phyloP scores from a whole-genome alignment of 768 basidiomycete genomes.

The Phylloporus sp. region DNA sequence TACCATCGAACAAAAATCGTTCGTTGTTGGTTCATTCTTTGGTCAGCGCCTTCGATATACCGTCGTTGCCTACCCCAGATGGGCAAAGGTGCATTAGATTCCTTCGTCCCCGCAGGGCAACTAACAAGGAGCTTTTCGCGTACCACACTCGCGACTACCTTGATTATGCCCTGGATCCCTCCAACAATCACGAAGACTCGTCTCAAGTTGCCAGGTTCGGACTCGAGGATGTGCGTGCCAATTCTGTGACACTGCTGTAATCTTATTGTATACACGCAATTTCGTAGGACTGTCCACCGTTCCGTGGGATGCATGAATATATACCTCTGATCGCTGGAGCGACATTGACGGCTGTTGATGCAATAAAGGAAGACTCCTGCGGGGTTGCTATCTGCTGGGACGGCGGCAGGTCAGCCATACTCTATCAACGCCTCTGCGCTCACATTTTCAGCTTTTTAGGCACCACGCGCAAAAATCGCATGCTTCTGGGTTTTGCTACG shows the following conservation, averaged over 20 bases:
- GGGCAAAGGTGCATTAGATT: slow-evolving; percentile 36
- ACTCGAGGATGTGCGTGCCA: slow-evolving; percentile 53
- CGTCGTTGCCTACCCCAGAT: slow-evolving; percentile 30
- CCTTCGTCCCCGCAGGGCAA: slow-evolving; percentile 53
- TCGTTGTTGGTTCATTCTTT: slow-evolving; percentile 67
- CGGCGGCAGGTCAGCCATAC: slow-evolving; percentile 64
- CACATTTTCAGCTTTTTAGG: slow-evolving; percentile 36
- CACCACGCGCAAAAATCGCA: slow-evolving; percentile 79
- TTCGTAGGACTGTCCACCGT: slow-evolving; percentile 82
- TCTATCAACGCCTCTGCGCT: background rate
- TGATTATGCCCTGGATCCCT: slow-evolving; percentile 47
- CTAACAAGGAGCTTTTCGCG: slow-evolving; percentile 49
- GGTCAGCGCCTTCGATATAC: slow-evolving; percentile 48
- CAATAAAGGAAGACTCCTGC: slow-evolving; percentile 46
- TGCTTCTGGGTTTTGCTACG: slow-evolving; percentile 92
- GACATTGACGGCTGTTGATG: slow-evolving; percentile 66
- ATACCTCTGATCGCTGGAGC: slow-evolving; percentile 72
- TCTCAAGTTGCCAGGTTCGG: slow-evolving; percentile 44
- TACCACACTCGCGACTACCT: slow-evolving; percentile 78
- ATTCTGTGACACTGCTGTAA: background rate
- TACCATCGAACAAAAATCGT: slow-evolving; percentile 68
- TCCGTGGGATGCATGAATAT: slow-evolving; percentile 65
- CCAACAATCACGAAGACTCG: slow-evolving; percentile 22
- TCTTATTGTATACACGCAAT: slow-evolving; percentile 1
- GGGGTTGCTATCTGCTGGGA: slow-evolving; percentile 85